phyloP scores from a whole-genome alignment of 441 rosid species.

The Cnidoscolus chayamansa region DNA sequence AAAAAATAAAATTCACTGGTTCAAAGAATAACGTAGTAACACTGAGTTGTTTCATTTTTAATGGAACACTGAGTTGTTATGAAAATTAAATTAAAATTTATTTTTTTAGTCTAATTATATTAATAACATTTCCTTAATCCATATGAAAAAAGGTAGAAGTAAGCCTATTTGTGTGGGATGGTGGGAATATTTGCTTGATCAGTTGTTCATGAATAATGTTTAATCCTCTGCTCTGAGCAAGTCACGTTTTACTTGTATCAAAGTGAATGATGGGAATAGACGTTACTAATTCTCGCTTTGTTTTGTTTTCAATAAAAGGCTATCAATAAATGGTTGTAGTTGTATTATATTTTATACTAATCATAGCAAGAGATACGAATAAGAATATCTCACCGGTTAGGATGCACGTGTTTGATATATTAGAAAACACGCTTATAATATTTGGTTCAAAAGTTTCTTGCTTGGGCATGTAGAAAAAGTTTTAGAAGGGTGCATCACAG shows the following conservation, averaged over 20 bases:
- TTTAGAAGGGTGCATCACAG: neutral
- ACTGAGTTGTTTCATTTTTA: no score
- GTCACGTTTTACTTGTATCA: neutral
- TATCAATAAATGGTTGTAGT: neutral
- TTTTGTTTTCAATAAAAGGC: neutral
- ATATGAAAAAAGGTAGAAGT: no score
- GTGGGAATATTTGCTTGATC: neutral
- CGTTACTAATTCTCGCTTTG: neutral
- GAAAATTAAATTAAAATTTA: no score
- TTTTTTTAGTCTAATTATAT: no score
- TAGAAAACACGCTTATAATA: constrained; percentile 13
- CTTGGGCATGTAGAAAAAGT: neutral
- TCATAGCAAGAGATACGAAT: neutral
- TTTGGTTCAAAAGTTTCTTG: constrained; percentile 19
- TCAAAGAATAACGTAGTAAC: no score
- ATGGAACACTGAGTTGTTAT: no score
- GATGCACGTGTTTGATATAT: neutral
- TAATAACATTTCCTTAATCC: no score
- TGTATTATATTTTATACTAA: neutral
- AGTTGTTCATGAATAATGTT: neutral
- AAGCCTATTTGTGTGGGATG: no score
- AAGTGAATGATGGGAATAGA: neutral
- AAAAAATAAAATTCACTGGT: no score
- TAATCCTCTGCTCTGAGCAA: neutral
- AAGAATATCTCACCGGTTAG: neutral